Percentiles rank a stretch among this genome's conserved stretches.
phyloP scores from a whole-genome alignment of 106 monocot genomes.

The Alisma plantagoaquatica region DNA sequence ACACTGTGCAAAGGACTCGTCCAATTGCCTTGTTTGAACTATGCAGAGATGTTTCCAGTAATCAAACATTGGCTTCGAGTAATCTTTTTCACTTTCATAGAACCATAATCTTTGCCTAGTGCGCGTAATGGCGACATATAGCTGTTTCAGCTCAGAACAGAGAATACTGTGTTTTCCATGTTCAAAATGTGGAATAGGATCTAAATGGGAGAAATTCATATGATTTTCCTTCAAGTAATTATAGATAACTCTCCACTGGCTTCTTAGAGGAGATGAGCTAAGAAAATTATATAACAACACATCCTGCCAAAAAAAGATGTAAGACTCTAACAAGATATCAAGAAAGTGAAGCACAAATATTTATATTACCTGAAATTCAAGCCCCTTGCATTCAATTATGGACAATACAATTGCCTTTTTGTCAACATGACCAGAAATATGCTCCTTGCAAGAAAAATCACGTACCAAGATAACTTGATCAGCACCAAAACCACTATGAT shows the following conservation, averaged over 20 bases:
- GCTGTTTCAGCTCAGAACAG: slow-evolving; percentile 68
- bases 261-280: slow-evolving; percentile 38
- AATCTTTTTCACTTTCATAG: slow-evolving; percentile 36
- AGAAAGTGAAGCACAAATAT: neutral
- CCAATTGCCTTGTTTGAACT: slow-evolving; percentile 32
- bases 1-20: slow-evolving; percentile 17
- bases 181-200: slow-evolving; percentile 28
- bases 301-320: slow-evolving; percentile 29
- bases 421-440: slow-evolving; percentile 24
- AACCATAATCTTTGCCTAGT: slow-evolving; percentile 68
- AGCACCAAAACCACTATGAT: slow-evolving; percentile 44
- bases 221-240: slow-evolving; percentile 34
- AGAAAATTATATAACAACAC: slow-evolving; percentile 67
- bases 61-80: slow-evolving; percentile 56
- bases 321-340: neutral
- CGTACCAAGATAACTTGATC: slow-evolving; percentile 68
- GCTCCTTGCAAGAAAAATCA: slow-evolving; percentile 25
- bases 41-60: slow-evolving; percentile 59
- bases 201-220: slow-evolving; percentile 7
- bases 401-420: slow-evolving; percentile 60
- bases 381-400: slow-evolving; percentile 64
- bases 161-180: slow-evolving; percentile 29
- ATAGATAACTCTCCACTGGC: slow-evolving; percentile 62
- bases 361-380: slow-evolving; percentile 59
- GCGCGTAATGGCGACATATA: slow-evolving; percentile 73